Conservation (phyloP, 1,284 basidiomycete genomes). For the Mrakiaceae sp. region DNA sequence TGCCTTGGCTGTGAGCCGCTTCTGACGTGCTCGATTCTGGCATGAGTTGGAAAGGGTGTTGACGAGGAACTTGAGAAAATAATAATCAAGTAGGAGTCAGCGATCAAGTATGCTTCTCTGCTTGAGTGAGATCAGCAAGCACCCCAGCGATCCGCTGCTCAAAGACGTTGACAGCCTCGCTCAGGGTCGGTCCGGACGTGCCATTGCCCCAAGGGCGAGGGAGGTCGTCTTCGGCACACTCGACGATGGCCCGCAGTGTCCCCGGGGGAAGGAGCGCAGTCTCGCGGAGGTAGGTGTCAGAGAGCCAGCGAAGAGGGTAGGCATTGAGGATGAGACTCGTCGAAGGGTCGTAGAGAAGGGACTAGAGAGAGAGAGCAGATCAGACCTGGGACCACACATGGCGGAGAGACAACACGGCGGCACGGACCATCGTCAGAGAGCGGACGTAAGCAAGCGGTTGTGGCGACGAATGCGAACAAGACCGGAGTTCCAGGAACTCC, state of each 20-base stretch:
- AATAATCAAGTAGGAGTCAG: background rate
- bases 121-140: background rate
- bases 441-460: constrained; percentile 5
- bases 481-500: too few relatives aligned
- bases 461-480: background rate
- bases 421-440: constrained; percentile 9
- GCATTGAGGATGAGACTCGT: constrained; percentile 1
- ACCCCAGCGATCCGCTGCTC: constrained; percentile 14
- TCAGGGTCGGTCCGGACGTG: constrained; percentile 1
- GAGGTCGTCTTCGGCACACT: constrained; percentile 1
- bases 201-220: background rate
- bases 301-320: constrained; percentile 4
- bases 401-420: too few relatives aligned
- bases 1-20: constrained; percentile 9
- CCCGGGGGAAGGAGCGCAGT: constrained; percentile 4
- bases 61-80: constrained; percentile 7
- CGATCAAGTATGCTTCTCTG: background rate
- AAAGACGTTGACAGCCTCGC: constrained; percentile 12
- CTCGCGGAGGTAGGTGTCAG: constrained; percentile 3
- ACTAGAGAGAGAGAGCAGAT: background rate
- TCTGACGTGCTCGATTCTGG: constrained; percentile 12
- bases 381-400: too few relatives aligned
- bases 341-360: background rate
- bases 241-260: constrained; percentile 1
- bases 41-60: constrained; percentile 7